Conservation (phyloP, 768 basidiomycete species). For the Psilocybe cubensis region DNA sequence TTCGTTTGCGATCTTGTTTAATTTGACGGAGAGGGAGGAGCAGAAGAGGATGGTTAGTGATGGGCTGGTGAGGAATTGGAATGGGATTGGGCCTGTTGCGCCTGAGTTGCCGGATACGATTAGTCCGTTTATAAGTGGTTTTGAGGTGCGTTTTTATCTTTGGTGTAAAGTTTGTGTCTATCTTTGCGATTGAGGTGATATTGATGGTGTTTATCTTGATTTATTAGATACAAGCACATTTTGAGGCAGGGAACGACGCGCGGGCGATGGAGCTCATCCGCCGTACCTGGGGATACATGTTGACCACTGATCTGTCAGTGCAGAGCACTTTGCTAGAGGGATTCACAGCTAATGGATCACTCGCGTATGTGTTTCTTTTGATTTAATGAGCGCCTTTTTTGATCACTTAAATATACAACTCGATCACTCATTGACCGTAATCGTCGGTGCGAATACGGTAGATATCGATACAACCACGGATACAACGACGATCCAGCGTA, state of each 20-base stretch:
- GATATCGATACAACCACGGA: slow-evolving; percentile 55
- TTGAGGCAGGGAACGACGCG: slow-evolving; percentile 52
- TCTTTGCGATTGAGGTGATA: too few species aligned
- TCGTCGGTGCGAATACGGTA: too few species aligned
- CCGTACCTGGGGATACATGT: slow-evolving; percentile 64
- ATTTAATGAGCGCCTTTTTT: background rate
- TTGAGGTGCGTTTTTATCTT: slow-evolving; percentile 51
- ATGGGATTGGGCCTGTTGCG: slow-evolving; percentile 50
- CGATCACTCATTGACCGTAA: too few species aligned
- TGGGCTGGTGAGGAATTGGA: slow-evolving; percentile 56
- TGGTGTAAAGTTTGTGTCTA: too few species aligned
- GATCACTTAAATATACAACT: background rate
- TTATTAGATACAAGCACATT: slow-evolving; percentile 58
- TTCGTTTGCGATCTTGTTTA: slow-evolving; percentile 57
- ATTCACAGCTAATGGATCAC: slow-evolving; percentile 58
- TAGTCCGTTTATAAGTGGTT: slow-evolving; percentile 60
- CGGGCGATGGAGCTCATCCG: slow-evolving; percentile 56
- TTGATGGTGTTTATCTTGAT: background rate
- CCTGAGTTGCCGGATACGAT: slow-evolving; percentile 64
- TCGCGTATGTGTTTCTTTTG: slow-evolving; percentile 37
- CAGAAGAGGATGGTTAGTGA: slow-evolving; percentile 47
- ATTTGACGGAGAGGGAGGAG: slow-evolving; percentile 43
- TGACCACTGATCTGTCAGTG: slow-evolving; percentile 56
- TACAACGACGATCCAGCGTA: slow-evolving; percentile 63
- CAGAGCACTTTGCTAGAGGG: slow-evolving; percentile 63